These are phyloP conservation scores for Aciculosporium take DNA, from an alignment of 2,329 filamentous ascomycete genomes.

Conservation along the genomic window DNA sequence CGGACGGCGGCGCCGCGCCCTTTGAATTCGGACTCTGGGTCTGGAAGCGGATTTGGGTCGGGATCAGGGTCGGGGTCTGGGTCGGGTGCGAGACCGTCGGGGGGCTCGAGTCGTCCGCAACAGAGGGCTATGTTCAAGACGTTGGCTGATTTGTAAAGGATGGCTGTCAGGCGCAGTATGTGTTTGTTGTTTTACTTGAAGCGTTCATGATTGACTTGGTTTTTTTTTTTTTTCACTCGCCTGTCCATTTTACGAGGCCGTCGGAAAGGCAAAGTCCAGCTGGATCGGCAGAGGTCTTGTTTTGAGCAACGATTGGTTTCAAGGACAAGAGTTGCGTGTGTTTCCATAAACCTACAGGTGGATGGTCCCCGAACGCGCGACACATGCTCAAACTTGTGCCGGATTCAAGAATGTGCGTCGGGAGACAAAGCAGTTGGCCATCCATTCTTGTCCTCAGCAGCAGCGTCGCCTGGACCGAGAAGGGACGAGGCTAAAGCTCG, in stretches of 20 bases:
- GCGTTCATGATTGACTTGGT: not conserved
- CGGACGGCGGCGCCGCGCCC: not conserved
- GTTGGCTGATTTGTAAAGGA: conserved; percentile 32
- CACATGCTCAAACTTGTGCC: no score
- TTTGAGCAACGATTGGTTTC: no score
- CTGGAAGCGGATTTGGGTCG: conserved; percentile 2
- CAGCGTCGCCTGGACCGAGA: no score
- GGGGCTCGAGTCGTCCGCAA: conserved; percentile 12
- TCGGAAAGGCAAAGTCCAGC: not conserved
- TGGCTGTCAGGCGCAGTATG: not conserved
- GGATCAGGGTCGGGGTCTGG: conserved; percentile 1
- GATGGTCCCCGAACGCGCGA: no score
- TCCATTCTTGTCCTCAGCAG: no score
- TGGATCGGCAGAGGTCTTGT: no score
- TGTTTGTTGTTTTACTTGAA: not conserved
- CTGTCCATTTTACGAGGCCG: not conserved
- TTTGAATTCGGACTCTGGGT: not conserved
- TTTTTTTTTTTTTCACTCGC: not conserved
- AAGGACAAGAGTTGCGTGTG: no score
- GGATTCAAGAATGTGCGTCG: no score
- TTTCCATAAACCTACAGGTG: no score
- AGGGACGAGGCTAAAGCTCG: no score
- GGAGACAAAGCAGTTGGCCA: no score
- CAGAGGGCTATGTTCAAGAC: conserved; percentile 33
- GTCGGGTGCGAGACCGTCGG: conserved; percentile 7